Evolutionary conservation across 192 early-diverging fungal species (phyloP).

Genomic region (Podila minutissima): DNA sequence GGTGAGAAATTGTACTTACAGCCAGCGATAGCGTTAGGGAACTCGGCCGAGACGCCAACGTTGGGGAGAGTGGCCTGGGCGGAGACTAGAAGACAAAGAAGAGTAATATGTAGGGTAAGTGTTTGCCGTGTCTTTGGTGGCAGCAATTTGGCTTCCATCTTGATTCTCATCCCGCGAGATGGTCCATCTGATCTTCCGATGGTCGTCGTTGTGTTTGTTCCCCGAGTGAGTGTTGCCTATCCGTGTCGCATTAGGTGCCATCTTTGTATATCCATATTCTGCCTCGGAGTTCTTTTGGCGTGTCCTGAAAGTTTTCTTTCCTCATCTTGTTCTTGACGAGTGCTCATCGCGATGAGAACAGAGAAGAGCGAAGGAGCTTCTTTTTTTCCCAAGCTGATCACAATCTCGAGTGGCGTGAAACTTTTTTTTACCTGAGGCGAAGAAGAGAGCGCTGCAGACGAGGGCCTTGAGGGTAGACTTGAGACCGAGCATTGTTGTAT

Average conservation of each 20-base stretch:
- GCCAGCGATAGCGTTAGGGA: conserved; percentile 49
- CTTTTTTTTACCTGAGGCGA: conserved; percentile 37
- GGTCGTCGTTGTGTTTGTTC: too few relatives aligned
- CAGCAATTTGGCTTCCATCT: not conserved
- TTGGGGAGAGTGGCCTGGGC: conserved; percentile 24
- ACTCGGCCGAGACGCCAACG: conserved; percentile 34
- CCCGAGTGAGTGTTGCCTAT: too few relatives aligned
- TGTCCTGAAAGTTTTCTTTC: too few relatives aligned
- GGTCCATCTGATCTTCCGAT: too few relatives aligned
- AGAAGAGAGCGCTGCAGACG: conserved; percentile 31
- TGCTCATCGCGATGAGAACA: too few relatives aligned
- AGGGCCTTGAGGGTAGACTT: conserved; percentile 52
- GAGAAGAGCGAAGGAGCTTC: too few relatives aligned
- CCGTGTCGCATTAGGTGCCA: too few relatives aligned
- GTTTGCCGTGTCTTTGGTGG: not conserved
- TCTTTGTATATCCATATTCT: too few relatives aligned
- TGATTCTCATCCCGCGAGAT: not conserved
- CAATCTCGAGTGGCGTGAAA: not conserved
- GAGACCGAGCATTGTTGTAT: conserved; percentile 33
- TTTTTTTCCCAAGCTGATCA: not conserved
- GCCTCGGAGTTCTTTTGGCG: too few relatives aligned
- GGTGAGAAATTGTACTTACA: conserved; percentile 23
- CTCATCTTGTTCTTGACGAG: too few relatives aligned
- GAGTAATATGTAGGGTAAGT: not conserved
- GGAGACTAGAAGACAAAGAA: conserved; percentile 26